Conservation (phyloP, 129 eudicot genomes). For the Flaveria linearis region DNA sequence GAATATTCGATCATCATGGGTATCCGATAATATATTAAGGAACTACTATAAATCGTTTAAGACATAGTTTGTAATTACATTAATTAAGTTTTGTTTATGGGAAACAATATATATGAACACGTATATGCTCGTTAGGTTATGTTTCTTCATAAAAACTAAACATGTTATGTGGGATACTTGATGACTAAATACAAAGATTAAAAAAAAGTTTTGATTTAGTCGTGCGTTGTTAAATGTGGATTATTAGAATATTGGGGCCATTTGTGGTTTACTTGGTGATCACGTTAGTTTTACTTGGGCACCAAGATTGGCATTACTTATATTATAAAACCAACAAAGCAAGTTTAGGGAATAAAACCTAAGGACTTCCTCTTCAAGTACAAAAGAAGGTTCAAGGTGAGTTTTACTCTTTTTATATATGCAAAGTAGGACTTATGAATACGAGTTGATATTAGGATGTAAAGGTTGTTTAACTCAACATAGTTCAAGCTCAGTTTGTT, state of each 20-base stretch:
- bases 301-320: not conserved
- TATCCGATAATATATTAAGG: too few species aligned
- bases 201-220: not conserved
- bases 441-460: too few species aligned
- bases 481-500: too few species aligned
- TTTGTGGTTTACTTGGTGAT: constrained; percentile 17
- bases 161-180: not conserved
- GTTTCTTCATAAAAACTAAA: not conserved
- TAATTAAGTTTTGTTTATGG: too few species aligned
- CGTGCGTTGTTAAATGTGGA: not conserved
- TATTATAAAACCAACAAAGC: not conserved
- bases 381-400: not conserved
- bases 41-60: too few species aligned
- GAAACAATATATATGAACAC: not conserved
- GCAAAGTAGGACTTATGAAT: too few species aligned
- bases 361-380: not conserved
- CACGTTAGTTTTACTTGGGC: constrained; percentile 7
- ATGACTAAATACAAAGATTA: not conserved
- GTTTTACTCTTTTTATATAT: too few species aligned
- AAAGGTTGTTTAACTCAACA: too few species aligned
- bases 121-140: not conserved
- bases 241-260: not conserved
- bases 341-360: not conserved
- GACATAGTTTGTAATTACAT: too few species aligned
- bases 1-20: too few species aligned